These are phyloP conservation scores for Bacterosira constricta DNA, from an alignment of 108 stramenopile species.

Conservation along the genomic window DNA sequence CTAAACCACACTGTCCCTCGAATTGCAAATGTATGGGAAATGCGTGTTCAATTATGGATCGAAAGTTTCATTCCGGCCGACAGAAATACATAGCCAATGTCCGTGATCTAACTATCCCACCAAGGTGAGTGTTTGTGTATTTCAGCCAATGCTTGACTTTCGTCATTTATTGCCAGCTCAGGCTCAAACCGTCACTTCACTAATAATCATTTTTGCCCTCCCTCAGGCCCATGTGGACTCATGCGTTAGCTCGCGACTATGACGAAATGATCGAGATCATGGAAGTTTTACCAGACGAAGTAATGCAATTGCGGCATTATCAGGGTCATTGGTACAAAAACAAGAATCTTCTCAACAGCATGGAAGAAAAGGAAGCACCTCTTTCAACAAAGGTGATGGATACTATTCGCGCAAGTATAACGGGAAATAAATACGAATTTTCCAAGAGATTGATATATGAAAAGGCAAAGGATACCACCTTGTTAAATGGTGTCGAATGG, in stretches of 20 bases:
- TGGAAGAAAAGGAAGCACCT: conserved; percentile 41
- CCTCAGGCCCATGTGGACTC: conserved; percentile 54
- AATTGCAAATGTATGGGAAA: conserved; percentile 32
- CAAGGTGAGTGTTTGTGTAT: too few species aligned
- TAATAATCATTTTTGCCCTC: too few species aligned
- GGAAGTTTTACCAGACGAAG: conserved; percentile 45
- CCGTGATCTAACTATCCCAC: conserved; percentile 24
- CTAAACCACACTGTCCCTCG: conserved; percentile 29
- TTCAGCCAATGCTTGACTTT: too few species aligned
- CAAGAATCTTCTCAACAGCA: conserved; percentile 31
- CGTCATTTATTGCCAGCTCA: too few species aligned
- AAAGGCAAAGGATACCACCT: conserved; percentile 13
- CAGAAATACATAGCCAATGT: conserved; percentile 49
- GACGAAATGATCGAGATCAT: conserved; percentile 45
- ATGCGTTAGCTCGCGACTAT: conserved; percentile 41
- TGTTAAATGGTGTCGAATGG: conserved; percentile 32
- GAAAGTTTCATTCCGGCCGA: conserved; percentile 43
- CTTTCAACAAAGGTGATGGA: conserved; percentile 18
- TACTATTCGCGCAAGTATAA: conserved; percentile 11
- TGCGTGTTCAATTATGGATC: conserved; percentile 19
- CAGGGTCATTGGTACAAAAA: conserved; percentile 50
- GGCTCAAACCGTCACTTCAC: too few species aligned
- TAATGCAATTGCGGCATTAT: conserved; percentile 46
- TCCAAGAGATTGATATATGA: conserved; percentile 7
- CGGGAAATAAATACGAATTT: neutral